phyloP scores from a whole-genome alignment of 768 basidiomycete species.

The Termitomyces sp. region DNA sequence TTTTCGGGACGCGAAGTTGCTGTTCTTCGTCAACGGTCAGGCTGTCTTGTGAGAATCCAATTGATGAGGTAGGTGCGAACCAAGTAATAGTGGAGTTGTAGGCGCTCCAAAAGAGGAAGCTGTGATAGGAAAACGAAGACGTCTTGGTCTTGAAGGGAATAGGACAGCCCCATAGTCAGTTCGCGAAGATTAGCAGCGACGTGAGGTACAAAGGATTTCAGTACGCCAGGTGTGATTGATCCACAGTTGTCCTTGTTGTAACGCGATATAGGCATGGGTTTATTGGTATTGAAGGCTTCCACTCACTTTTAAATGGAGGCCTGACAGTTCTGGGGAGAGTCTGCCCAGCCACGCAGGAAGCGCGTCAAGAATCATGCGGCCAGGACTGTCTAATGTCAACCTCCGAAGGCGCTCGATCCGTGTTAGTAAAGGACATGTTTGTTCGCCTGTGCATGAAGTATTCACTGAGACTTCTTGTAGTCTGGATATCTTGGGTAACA shows the following conservation, averaged over 20 bases:
- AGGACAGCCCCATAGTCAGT: constrained; percentile 50
- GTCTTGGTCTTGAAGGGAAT: constrained; percentile 50
- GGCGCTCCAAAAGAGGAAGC: constrained; percentile 30
- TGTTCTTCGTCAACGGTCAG: constrained; percentile 11
- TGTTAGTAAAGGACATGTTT: constrained; percentile 22
- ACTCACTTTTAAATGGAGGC: constrained; percentile 39
- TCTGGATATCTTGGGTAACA: constrained; percentile 12
- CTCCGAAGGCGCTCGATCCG: constrained; percentile 23
- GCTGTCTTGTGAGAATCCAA: not conserved
- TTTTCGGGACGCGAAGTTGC: constrained; percentile 37
- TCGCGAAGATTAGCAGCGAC: constrained; percentile 25
- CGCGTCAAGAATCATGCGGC: constrained; percentile 33
- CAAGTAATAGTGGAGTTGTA: constrained; percentile 47
- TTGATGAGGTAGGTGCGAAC: constrained; percentile 26
- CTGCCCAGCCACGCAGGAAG: constrained; percentile 39
- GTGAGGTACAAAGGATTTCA: constrained; percentile 37
- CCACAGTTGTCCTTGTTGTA: constrained; percentile 49
- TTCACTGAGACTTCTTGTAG: constrained; percentile 29
- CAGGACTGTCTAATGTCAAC: constrained; percentile 30
- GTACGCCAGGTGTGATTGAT: constrained; percentile 57
- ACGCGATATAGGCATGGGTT: not conserved
- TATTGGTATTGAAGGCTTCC: not conserved
- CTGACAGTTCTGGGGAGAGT: constrained; percentile 26
- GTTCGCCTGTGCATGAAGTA: constrained; percentile 27
- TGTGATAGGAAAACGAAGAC: constrained; percentile 41